phyloP scores from a whole-genome alignment of 768 basidiomycete genomes.

The Crucibulum laeve region DNA sequence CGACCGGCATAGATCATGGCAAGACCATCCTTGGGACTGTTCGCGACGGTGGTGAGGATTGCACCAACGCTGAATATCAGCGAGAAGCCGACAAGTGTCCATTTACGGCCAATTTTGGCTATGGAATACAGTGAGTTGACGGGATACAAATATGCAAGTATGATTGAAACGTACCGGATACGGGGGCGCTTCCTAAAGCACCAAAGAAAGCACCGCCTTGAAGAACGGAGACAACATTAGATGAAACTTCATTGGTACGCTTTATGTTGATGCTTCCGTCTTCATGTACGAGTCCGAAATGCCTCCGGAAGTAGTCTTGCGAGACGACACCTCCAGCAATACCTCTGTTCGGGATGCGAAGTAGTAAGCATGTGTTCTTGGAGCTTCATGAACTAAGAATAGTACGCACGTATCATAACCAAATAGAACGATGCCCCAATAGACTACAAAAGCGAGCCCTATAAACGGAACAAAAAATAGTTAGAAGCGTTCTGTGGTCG shows the following conservation, averaged over 20 bases:
- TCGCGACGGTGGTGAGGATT: slow-evolving; percentile 66
- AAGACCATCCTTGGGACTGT: slow-evolving; percentile 46
- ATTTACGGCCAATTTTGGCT: slow-evolving; percentile 66
- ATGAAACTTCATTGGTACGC: slow-evolving; percentile 52
- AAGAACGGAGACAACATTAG: slow-evolving; percentile 83
- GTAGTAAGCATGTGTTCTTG: not conserved
- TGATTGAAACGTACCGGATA: slow-evolving; percentile 47
- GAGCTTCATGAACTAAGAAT: slow-evolving; percentile 2
- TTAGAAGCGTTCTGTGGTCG: not conserved
- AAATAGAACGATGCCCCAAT: slow-evolving; percentile 81
- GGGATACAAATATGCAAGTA: not conserved
- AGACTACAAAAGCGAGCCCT: slow-evolving; percentile 73
- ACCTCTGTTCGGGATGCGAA: slow-evolving; percentile 14
- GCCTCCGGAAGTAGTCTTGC: slow-evolving; percentile 51
- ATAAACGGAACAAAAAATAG: not conserved
- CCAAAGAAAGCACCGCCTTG: slow-evolving; percentile 91
- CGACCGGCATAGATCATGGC: slow-evolving; percentile 77
- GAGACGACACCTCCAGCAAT: slow-evolving; percentile 63
- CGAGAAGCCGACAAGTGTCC: slow-evolving; percentile 57
- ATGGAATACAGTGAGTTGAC: not conserved
- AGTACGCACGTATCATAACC: slow-evolving; percentile 71
- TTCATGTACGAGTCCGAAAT: slow-evolving; percentile 53
- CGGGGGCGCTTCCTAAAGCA: slow-evolving; percentile 66
- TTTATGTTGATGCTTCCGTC: slow-evolving; percentile 34
- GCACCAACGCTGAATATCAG: slow-evolving; percentile 70